A percentile compares a stretch with the other conserved stretches of the same genome.
Evolutionary conservation across 257 asterid genomes (phyloP).

Genomic region (Orobanche coerulescens): DNA sequence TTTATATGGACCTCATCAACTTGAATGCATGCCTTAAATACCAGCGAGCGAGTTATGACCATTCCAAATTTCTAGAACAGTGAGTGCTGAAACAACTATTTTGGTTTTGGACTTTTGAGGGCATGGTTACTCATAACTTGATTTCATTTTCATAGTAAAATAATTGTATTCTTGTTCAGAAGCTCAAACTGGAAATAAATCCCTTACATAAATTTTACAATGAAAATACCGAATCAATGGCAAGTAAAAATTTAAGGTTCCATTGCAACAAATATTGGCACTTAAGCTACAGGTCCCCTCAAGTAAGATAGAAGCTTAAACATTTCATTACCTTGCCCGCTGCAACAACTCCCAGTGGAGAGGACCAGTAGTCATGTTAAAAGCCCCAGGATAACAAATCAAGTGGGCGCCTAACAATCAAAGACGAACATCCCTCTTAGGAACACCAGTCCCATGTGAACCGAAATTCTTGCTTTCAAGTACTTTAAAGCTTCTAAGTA

Average conservation of each 20-base stretch:
- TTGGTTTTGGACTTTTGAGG: conserved; percentile 1
- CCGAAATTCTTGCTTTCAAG: conserved; percentile 1
- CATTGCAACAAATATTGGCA: conserved; percentile 8
- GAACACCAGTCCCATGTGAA: conserved; percentile 16
- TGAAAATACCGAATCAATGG: background rate
- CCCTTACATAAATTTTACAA: background rate
- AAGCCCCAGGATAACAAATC: conserved; percentile 90
- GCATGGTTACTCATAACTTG: conserved; percentile 1
- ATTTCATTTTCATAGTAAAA: background rate
- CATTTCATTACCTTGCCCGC: conserved; percentile 62
- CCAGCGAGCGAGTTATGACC: background rate
- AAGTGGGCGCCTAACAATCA: conserved; percentile 67
- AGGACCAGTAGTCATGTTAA: conserved; percentile 96
- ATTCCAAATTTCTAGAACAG: background rate
- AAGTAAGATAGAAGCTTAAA: conserved; percentile 4
- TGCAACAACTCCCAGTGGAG: conserved; percentile 85
- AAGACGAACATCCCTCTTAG: conserved; percentile 18
- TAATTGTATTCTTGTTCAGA: background rate
- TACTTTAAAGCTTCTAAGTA: conserved; percentile 6
- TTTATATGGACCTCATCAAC: conserved; percentile 1
- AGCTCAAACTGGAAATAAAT: background rate
- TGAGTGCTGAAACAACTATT: background rate
- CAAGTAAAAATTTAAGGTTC: conserved; percentile 4
- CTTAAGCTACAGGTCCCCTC: conserved; percentile 1
- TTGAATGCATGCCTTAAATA: background rate